A percentile compares a stretch with the other conserved stretches of the same genome.
Evolutionary conservation across 345 rosid genomes (phyloP).

Genomic region (Odontarrhena argentea): DNA sequence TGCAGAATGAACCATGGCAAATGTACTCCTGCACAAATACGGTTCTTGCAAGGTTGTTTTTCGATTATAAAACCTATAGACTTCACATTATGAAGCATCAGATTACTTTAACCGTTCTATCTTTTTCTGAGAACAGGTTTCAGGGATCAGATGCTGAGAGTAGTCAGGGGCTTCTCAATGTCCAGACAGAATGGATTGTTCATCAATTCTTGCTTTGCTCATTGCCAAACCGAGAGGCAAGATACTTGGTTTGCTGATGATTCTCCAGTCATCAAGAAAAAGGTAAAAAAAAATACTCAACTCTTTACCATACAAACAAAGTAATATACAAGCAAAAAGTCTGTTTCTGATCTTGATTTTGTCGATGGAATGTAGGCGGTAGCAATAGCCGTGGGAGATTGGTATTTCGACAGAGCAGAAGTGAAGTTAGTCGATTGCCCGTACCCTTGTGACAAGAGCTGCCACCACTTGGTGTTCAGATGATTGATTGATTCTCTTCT

Average conservation of each 20-base stretch:
- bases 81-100: background rate
- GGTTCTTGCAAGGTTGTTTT: constrained; percentile 70
- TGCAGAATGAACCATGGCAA: constrained; percentile 75
- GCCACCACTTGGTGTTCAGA: constrained; percentile 89
- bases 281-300: constrained; percentile 52
- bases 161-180: constrained; percentile 61
- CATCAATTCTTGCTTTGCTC: constrained; percentile 94
- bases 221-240: constrained; percentile 94
- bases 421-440: constrained; percentile 79
- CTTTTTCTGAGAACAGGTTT: constrained; percentile 51
- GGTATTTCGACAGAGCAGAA: constrained; percentile 78
- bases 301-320: constrained; percentile 16
- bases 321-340: constrained; percentile 11
- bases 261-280: constrained; percentile 73
- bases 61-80: background rate
- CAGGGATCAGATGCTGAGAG: constrained; percentile 79
- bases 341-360: constrained; percentile 9
- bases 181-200: constrained; percentile 76
- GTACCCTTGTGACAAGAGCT: constrained; percentile 84
- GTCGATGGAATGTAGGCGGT: constrained; percentile 52
- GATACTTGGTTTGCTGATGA: constrained; percentile 91
- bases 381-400: constrained; percentile 89
- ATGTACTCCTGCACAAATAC: constrained; percentile 70
- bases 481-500: constrained; percentile 38
- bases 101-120: background rate